Evolutionary conservation across 1,284 basidiomycete species (phyloP), one percentile per base, ranked within the genome.

Genomic region (Marasmius fiardii): DNA sequence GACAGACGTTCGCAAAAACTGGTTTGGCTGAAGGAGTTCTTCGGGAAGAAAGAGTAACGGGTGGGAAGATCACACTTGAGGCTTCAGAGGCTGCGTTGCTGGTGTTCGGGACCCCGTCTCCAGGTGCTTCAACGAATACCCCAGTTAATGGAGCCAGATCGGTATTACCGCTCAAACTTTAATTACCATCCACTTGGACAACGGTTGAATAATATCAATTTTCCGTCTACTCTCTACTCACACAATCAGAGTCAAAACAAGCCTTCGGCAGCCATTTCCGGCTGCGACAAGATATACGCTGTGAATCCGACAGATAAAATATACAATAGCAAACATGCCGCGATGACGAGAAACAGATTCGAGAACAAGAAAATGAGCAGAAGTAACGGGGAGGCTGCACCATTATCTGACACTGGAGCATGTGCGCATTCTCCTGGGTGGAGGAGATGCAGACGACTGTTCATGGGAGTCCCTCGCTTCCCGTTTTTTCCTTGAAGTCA

Each of bases 81-180:
- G 79, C 77, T 11, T 81, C 78, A 20, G 73, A 76, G 57, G 79
- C 77, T 4, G 74, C 69, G 10, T 63, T 81, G 52, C 68, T 78
- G 18, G 16, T 51, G 62, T 53, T 58, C 50, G 23, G 28, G 16
- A 18, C 12, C 28, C 44, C 8, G 23, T 12, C 11, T 24, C 12
- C 16, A 16, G 20, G n/a, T 7, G 39, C 20, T 10, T 16, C n/a
- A 7, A 41, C 11, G 2, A 41, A 41, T n/a, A 41, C 35, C 35
- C n/a, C 4, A 31, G 28, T 4, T 10, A 41, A 41, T 41, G 39
- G 39, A 6, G 39, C 39, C 7, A n/a, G 5, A 10, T 4, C 28
- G 4, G 5, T 31, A 31, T 31, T 31, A 10, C 28, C 28, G 4
- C 10, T 31, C 28, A 10, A 4, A 10, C 28, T 31, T 31, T 31